Evolutionary conservation across 2,329 filamentous ascomycete species (phyloP).

Genomic region (Tolypocladium tropicale): DNA sequence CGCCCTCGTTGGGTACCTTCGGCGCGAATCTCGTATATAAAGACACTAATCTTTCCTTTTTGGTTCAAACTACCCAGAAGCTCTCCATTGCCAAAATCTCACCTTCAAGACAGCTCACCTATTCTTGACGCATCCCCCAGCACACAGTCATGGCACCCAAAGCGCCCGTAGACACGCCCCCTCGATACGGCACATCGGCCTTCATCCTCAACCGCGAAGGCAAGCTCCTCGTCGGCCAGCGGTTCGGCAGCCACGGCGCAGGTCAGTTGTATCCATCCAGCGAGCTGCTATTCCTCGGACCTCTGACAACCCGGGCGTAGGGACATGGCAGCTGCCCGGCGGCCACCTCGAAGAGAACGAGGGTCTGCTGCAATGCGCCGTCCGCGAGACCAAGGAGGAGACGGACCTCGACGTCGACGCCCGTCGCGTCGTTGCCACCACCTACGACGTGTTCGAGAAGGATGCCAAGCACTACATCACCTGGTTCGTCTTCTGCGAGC

Average conservation of each 20-base stretch:
- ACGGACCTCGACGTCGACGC: constrained; percentile 50
- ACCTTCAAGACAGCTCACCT: no score
- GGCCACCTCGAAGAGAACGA: constrained; percentile 68
- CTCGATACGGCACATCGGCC: constrained; percentile 38
- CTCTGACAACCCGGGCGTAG: constrained; percentile 21
- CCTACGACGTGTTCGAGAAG: constrained; percentile 53
- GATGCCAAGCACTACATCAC: constrained; percentile 67
- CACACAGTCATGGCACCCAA: background rate
- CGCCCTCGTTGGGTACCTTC: no score
- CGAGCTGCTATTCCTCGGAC: background rate
- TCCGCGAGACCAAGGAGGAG: constrained; percentile 60
- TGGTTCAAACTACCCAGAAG: no score
- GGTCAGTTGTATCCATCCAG: constrained; percentile 21
- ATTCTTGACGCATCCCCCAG: background rate
- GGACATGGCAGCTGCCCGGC: constrained; percentile 58
- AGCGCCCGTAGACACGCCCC: constrained; percentile 5
- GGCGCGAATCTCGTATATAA: no score
- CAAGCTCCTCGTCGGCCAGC: constrained; percentile 35
- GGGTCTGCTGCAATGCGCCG: constrained; percentile 49
- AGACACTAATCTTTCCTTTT: no score
- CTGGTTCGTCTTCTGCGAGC: constrained; percentile 50
- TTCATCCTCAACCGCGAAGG: constrained; percentile 32
- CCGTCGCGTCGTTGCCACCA: constrained; percentile 45
- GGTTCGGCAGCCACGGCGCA: constrained; percentile 37
- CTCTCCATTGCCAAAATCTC: background rate